A percentile compares a stretch with the other conserved stretches of the same genome.
Evolutionary conservation across 768 basidiomycete species (phyloP).

Genomic region (Dioszegia crocea): DNA sequence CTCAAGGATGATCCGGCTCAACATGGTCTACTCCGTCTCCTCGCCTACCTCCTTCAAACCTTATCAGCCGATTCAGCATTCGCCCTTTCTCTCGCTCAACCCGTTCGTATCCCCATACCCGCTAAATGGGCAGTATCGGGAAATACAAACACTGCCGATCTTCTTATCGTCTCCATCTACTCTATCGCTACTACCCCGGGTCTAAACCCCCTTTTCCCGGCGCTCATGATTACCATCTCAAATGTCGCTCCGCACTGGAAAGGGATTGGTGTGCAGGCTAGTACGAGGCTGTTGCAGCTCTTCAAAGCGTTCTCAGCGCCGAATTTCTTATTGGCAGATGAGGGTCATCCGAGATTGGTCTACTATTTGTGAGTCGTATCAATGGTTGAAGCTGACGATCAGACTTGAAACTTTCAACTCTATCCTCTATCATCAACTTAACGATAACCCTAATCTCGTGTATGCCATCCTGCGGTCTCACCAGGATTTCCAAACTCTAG

Average conservation of each 20-base stretch:
- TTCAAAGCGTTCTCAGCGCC: constrained; percentile 89
- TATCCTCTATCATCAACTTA: constrained; percentile 69
- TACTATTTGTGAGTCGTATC: constrained; percentile 68
- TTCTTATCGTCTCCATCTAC: constrained; percentile 83
- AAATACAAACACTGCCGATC: constrained; percentile 66
- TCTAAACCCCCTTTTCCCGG: constrained; percentile 81
- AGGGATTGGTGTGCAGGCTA: constrained; percentile 72
- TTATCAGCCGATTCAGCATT: constrained; percentile 80
- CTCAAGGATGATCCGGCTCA: constrained; percentile 97
- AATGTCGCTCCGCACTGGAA: constrained; percentile 68
- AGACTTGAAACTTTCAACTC: constrained; percentile 91
- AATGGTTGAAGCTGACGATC: not conserved
- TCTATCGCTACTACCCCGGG: constrained; percentile 84
- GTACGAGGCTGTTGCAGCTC: constrained; percentile 78
- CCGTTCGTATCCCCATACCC: constrained; percentile 61
- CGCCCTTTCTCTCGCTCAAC: constrained; percentile 63
- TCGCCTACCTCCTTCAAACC: constrained; percentile 88
- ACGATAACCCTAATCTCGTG: constrained; percentile 78
- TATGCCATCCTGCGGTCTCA: constrained; percentile 81
- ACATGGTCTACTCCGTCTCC: constrained; percentile 79
- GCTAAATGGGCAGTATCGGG: constrained; percentile 63
- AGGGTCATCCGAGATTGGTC: constrained; percentile 86
- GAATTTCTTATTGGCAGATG: constrained; percentile 81
- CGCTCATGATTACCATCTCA: constrained; percentile 80
- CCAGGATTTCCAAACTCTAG: constrained; percentile 80